phyloP scores from a whole-genome alignment of 768 basidiomycete genomes.

The Suillus decipiens region DNA sequence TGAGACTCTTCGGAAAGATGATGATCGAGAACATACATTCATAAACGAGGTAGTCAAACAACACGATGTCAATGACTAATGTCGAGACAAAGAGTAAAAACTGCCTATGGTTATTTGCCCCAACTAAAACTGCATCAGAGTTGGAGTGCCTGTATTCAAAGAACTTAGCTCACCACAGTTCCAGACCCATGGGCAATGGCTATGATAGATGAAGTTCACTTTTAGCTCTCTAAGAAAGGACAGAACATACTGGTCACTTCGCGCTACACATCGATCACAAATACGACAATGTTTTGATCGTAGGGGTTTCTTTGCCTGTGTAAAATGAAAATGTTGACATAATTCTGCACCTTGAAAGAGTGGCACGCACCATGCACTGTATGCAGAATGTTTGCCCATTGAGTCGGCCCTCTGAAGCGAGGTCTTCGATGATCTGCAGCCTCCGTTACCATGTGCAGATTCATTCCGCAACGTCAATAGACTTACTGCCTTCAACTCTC shows the following conservation, averaged over 20 bases:
- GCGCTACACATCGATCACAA: slow-evolving; percentile 86
- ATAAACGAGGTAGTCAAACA: slow-evolving; percentile 85
- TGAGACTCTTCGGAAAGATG: background rate
- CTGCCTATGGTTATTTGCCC: slow-evolving; percentile 91
- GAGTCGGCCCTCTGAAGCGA: slow-evolving; percentile 83
- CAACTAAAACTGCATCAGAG: slow-evolving; percentile 51
- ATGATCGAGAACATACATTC: slow-evolving; percentile 61
- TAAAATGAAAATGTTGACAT: background rate
- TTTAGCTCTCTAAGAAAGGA: background rate
- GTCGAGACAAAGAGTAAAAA: slow-evolving; percentile 91
- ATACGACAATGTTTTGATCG: slow-evolving; percentile 94
- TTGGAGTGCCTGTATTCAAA: background rate
- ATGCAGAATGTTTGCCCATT: slow-evolving; percentile 98
- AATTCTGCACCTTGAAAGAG: background rate
- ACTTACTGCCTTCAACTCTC: slow-evolving; percentile 83
- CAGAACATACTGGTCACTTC: slow-evolving; percentile 85
- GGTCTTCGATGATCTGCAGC: slow-evolving; percentile 80
- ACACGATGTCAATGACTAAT: slow-evolving; percentile 75
- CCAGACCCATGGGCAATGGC: slow-evolving; percentile 99
- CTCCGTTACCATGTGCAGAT: background rate
- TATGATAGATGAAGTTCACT: slow-evolving; percentile 32
- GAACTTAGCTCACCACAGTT: slow-evolving; percentile 74
- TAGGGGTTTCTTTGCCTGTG: slow-evolving; percentile 81
- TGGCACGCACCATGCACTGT: slow-evolving; percentile 76
- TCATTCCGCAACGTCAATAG: background rate